These are phyloP conservation scores for Eustoma russellianum DNA, from an alignment of 257 asterid genomes.

Conservation along the genomic window DNA sequence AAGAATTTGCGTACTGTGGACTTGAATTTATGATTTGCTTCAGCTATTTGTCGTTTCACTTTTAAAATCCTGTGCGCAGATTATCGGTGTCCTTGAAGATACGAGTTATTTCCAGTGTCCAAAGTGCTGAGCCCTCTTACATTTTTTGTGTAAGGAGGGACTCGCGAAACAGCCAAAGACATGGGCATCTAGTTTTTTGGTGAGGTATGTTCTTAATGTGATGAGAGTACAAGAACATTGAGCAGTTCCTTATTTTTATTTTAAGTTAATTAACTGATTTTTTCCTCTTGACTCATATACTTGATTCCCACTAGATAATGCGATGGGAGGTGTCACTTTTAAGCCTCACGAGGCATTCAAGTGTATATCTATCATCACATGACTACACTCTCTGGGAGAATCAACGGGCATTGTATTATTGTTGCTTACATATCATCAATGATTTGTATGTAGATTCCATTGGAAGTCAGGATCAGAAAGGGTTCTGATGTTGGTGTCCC, in stretches of 20 bases:
- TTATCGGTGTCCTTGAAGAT: constrained; percentile 83
- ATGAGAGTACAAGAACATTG: no score
- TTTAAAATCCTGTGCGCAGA: constrained; percentile 29
- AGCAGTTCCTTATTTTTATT: no score
- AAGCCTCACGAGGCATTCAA: no score
- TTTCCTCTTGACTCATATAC: no score
- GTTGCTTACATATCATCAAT: background rate
- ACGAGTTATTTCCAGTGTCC: constrained; percentile 98
- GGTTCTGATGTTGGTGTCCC: constrained; percentile 94
- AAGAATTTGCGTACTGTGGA: no score
- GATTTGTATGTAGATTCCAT: constrained; percentile 43
- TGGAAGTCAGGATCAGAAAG: constrained; percentile 73
- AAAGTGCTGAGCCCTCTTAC: constrained; percentile 52
- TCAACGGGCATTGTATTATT: no score
- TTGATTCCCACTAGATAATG: no score
- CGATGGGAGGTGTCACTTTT: no score
- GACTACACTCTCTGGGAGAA: no score
- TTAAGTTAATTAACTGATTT: no score
- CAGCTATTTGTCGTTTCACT: background rate
- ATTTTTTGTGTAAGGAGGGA: constrained; percentile 91
- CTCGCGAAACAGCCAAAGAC: constrained; percentile 67
- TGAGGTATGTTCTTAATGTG: constrained; percentile 44
- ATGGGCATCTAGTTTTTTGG: constrained; percentile 81
- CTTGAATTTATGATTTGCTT: no score
- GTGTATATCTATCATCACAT: no score